Evolutionary conservation across 2,329 filamentous ascomycete genomes (phyloP).

Genomic region (Clarireedia homoeocarpa): DNA sequence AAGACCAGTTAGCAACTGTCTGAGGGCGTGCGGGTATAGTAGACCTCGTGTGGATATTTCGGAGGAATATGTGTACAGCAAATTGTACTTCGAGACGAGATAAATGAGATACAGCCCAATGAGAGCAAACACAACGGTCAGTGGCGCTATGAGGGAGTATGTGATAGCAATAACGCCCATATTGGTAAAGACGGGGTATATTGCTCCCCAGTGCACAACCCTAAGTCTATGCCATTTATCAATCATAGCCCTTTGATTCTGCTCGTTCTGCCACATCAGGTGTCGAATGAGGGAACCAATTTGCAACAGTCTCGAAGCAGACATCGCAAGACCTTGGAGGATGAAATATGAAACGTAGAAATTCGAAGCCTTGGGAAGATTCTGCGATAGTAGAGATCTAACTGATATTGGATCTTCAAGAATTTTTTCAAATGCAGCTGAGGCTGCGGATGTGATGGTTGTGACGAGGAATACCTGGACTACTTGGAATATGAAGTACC

Average conservation of each 20-base stretch:
- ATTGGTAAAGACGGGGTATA: slow-evolving; percentile 47
- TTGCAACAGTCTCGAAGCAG: slow-evolving; percentile 50
- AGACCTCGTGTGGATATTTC: slow-evolving; percentile 58
- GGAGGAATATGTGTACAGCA: slow-evolving; percentile 54
- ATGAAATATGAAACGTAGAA: slow-evolving; percentile 65
- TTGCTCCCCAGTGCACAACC: slow-evolving; percentile 49
- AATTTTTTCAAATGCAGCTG: slow-evolving; percentile 44
- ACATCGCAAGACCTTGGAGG: slow-evolving; percentile 56
- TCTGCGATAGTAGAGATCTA: slow-evolving; percentile 42
- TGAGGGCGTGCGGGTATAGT: slow-evolving; percentile 54
- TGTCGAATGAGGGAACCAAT: slow-evolving; percentile 50
- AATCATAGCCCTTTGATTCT: slow-evolving; percentile 55
- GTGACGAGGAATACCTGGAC: slow-evolving; percentile 63
- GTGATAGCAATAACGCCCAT: slow-evolving; percentile 43
- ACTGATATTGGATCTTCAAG: slow-evolving; percentile 41
- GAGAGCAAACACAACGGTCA: slow-evolving; percentile 57
- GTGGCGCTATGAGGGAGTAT: slow-evolving; percentile 57
- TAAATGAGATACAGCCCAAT: slow-evolving; percentile 58
- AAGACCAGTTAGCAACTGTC: slow-evolving; percentile 55
- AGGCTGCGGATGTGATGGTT: slow-evolving; percentile 54
- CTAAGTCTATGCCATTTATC: slow-evolving; percentile 45
- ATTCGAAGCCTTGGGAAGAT: slow-evolving; percentile 55
- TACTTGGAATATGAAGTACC: slow-evolving; percentile 56
- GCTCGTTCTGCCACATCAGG: slow-evolving; percentile 47
- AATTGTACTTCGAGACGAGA: slow-evolving; percentile 56